Conservation (phyloP, 257 asterid species). For the Nicotiana attenuata region DNA sequence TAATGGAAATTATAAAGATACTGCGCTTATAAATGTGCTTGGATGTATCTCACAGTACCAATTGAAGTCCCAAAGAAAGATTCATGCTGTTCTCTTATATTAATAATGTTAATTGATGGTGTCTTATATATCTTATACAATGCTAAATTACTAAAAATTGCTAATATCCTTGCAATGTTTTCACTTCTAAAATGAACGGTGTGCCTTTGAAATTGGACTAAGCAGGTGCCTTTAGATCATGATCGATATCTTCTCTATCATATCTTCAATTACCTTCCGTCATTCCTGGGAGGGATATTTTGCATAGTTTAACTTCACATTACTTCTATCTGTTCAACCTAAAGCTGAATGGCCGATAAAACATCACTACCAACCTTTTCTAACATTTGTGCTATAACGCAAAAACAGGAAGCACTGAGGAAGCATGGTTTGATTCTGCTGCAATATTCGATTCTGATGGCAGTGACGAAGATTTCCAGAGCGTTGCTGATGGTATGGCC, state of each 20-base stretch:
- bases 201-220: background rate
- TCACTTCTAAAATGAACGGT: background rate
- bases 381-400: background rate
- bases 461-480: constrained; percentile 90
- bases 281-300: background rate
- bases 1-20: background rate
- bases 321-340: background rate
- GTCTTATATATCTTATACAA: background rate
- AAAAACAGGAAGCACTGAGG: constrained; percentile 63
- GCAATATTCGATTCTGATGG: constrained; percentile 72
- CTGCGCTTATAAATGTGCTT: background rate
- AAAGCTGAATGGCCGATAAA: background rate
- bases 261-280: background rate
- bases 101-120: background rate
- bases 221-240: background rate
- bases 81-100: background rate
- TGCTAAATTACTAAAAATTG: background rate
- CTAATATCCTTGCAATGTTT: background rate
- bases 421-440: constrained; percentile 88
- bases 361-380: background rate
- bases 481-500: constrained; percentile 76
- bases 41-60: background rate
- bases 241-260: background rate
- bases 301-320: background rate
- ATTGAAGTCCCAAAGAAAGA: background rate